These are phyloP conservation scores for Termitomyces sp. DNA, from an alignment of 768 basidiomycete species.

Conservation along the genomic window DNA sequence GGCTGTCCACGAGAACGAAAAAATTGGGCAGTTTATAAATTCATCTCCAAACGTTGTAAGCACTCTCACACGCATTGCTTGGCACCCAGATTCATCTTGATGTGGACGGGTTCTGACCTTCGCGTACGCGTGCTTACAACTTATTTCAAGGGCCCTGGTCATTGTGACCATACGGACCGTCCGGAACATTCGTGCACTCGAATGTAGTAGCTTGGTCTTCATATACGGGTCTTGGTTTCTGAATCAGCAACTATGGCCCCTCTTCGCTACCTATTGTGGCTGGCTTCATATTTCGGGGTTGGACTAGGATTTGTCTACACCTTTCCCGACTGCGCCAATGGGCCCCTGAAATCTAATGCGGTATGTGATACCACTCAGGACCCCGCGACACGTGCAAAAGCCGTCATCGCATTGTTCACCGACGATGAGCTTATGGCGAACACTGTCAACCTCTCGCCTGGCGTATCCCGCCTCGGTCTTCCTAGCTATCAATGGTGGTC, in stretches of 20 bases:
- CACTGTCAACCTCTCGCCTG: conserved; percentile 42
- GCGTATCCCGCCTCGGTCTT: conserved; percentile 49
- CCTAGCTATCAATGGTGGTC: conserved; percentile 59
- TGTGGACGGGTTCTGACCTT: not conserved
- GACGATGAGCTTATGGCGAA: conserved; percentile 45
- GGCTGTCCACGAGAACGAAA: not conserved
- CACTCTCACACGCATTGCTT: not conserved
- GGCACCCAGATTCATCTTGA: no score
- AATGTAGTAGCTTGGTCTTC: not conserved
- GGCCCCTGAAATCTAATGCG: conserved; percentile 36
- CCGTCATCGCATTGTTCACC: conserved; percentile 43
- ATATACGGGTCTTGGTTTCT: not conserved
- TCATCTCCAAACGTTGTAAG: not conserved
- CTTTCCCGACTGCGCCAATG: conserved; percentile 45
- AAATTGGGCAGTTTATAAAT: not conserved
- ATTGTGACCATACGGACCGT: not conserved
- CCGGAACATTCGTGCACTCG: not conserved
- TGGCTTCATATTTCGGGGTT: not conserved
- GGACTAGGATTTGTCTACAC: conserved; percentile 20
- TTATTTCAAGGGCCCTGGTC: not conserved
- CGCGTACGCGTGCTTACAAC: not conserved
- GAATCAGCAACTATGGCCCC: not conserved
- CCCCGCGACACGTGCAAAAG: conserved; percentile 40
- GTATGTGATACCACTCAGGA: conserved; percentile 44
- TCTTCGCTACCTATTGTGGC: conserved; percentile 4